Conservation (phyloP, 345 rosid species). For the Sisymbrium irio region DNA sequence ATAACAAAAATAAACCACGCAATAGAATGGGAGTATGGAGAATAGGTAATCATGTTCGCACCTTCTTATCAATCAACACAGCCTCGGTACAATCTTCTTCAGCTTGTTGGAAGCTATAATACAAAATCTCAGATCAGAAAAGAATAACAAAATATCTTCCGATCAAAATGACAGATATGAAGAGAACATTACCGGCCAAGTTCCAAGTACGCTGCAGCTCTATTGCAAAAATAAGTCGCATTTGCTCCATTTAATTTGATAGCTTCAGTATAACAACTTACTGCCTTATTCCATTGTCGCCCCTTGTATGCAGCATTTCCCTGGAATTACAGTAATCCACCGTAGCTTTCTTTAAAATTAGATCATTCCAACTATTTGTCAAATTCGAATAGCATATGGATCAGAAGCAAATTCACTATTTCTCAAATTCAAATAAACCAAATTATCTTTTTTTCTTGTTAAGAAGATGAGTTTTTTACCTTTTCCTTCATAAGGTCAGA, state of each 20-base stretch:
- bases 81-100: constrained; percentile 84
- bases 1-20: not conserved
- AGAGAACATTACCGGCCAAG: constrained; percentile 54
- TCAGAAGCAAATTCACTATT: not conserved
- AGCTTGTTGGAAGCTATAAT: constrained; percentile 77
- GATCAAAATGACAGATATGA: constrained; percentile 12
- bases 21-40: not conserved
- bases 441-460: not conserved
- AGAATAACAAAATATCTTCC: not conserved
- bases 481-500: constrained; percentile 88
- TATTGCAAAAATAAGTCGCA: constrained; percentile 74
- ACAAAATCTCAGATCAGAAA: constrained; percentile 23
- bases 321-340: constrained; percentile 41
- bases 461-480: constrained; percentile 42
- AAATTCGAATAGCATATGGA: not conserved
- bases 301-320: constrained; percentile 93
- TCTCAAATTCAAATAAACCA: not conserved
- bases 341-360: not conserved
- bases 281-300: constrained; percentile 82
- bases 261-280: constrained; percentile 75
- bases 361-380: not conserved
- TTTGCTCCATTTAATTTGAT: constrained; percentile 66
- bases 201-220: constrained; percentile 89
- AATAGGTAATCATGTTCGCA: constrained; percentile 19
- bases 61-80: constrained; percentile 84